Evolutionary conservation across 2,329 filamentous ascomycete genomes (phyloP), one percentile per base, ranked within the genome.

Genomic region (Endoconidiophora polonica): DNA sequence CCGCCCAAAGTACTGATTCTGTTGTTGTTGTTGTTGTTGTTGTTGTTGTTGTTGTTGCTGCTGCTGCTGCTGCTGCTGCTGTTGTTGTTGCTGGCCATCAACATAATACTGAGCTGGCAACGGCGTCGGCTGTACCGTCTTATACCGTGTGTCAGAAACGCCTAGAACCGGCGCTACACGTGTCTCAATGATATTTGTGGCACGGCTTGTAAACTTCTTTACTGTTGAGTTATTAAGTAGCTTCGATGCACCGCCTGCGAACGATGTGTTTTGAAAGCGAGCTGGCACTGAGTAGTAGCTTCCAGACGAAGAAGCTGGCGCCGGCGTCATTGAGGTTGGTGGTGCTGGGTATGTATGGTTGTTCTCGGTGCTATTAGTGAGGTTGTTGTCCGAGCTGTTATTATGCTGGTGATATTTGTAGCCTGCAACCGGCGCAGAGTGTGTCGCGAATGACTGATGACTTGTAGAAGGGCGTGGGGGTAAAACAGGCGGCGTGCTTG

Each of bases 151-250:
- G 36, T 54, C 50, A 26, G 44, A 36, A 16, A 26, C 40, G 2
- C 40, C 46, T 12, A 58, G 51, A 37, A 56, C 54, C 1, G 57
- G 56, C 37, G 53, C 49, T 16, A 58, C 52, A 22, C 48, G 54
- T 49, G 56, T 54, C 44, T 57, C 56, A 20, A 57, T 49, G 9
- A 57, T 54, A 33, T 56, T 54, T 16, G 55, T 55, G 14, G 56
- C 57, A 48, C 54, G 53, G 39, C 40, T 48, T 18, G 56, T 45
- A 16, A 57, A 49, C 48, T 54, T 57, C 47, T 54, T 55, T 10
- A 55, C 55, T 20, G 52, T 54, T 29, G 54, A 54, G 46, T 46
- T 56, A 52, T 52, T 56, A 16, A 57, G 53, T 39, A 58, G 44
- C 26, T 52, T 51, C n/a, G 23, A 18, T 7, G 49, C 36, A 20